Evolutionary conservation across 1,284 basidiomycete species (phyloP).

Genomic region (Rhodotorula sp.): DNA sequence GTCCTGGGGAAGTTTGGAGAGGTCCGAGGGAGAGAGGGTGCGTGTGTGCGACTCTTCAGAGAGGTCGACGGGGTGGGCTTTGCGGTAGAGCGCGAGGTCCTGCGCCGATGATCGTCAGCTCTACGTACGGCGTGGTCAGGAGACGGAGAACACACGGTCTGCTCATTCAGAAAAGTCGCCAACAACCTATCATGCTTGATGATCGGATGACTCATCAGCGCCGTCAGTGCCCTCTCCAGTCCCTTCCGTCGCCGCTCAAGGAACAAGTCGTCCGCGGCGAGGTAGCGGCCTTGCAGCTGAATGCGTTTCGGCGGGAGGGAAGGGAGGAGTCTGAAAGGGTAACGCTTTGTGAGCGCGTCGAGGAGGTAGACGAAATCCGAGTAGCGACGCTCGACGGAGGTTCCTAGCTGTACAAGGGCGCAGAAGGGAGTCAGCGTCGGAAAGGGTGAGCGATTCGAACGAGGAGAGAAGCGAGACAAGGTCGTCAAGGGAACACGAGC

Average conservation of each 20-base stretch:
- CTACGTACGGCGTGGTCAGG: background rate
- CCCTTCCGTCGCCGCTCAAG: slow-evolving; percentile 85
- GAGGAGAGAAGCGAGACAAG: background rate
- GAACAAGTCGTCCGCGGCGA: slow-evolving; percentile 75
- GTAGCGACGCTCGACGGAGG: slow-evolving; percentile 57
- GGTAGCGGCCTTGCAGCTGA: slow-evolving; percentile 61
- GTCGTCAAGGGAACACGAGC: background rate
- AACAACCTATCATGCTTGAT: slow-evolving; percentile 81
- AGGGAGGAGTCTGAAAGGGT: slow-evolving; percentile 90
- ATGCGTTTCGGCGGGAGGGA: slow-evolving; percentile 83
- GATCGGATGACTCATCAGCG: slow-evolving; percentile 83
- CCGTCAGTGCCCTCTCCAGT: slow-evolving; percentile 74
- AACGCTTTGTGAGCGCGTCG: slow-evolving; percentile 67
- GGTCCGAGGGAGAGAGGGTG: slow-evolving; percentile 74
- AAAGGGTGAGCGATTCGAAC: background rate
- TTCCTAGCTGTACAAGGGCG: slow-evolving; percentile 4
- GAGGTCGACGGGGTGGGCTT: slow-evolving; percentile 35
- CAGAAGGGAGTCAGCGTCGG: too few relatives aligned
- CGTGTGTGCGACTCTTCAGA: slow-evolving; percentile 81
- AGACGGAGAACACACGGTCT: slow-evolving; percentile 22
- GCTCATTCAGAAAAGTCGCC: slow-evolving; percentile 60
- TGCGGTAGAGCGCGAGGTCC: slow-evolving; percentile 39
- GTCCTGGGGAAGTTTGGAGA: slow-evolving; percentile 87
- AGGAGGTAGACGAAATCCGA: slow-evolving; percentile 87
- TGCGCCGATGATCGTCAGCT: slow-evolving; percentile 52